Evolutionary conservation across 257 asterid species (phyloP).

Genomic region (Nicotiana otophora): DNA sequence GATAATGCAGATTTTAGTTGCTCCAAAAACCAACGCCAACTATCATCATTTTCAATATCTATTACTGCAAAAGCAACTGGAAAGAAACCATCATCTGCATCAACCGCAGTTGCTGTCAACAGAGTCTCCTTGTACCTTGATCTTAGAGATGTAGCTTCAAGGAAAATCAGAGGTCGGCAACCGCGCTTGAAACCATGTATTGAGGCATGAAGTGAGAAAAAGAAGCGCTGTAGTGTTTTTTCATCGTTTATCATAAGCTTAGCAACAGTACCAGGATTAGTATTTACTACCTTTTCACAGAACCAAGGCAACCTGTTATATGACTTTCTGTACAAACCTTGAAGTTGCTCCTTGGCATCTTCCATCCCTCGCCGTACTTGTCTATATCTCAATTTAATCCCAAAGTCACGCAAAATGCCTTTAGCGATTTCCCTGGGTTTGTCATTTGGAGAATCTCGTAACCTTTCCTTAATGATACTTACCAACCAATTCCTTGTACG

Average conservation of each 20-base stretch:
- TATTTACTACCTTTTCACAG: slow-evolving; percentile 53
- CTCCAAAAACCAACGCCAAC: slow-evolving; percentile 81
- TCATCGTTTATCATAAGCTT: slow-evolving; percentile 49
- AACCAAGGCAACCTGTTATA: slow-evolving; percentile 70
- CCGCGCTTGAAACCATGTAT: slow-evolving; percentile 53
- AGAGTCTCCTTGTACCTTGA: slow-evolving; percentile 64
- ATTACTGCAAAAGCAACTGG: slow-evolving; percentile 79
- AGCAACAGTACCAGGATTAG: slow-evolving; percentile 67
- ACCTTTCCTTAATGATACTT: slow-evolving; percentile 63
- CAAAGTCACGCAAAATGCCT: slow-evolving; percentile 72
- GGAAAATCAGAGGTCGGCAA: slow-evolving; percentile 85
- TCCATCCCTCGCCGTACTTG: slow-evolving; percentile 79
- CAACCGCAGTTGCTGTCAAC: slow-evolving; percentile 71
- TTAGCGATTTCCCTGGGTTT: slow-evolving; percentile 72
- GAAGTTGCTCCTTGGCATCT: slow-evolving; percentile 78
- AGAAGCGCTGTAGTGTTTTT: slow-evolving; percentile 52
- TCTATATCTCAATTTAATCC: slow-evolving; percentile 56
- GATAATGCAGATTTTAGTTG: slow-evolving; percentile 63
- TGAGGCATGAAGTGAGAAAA: slow-evolving; percentile 53
- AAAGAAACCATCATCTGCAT: slow-evolving; percentile 80
- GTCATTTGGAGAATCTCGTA: slow-evolving; percentile 74
- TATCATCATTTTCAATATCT: slow-evolving; percentile 55
- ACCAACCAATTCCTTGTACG: slow-evolving; percentile 81
- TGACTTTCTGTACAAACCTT: slow-evolving; percentile 71
- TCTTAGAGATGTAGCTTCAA: slow-evolving; percentile 63